phyloP scores from a whole-genome alignment of 257 asterid genomes.

The Solanum pimpinellifolium region DNA sequence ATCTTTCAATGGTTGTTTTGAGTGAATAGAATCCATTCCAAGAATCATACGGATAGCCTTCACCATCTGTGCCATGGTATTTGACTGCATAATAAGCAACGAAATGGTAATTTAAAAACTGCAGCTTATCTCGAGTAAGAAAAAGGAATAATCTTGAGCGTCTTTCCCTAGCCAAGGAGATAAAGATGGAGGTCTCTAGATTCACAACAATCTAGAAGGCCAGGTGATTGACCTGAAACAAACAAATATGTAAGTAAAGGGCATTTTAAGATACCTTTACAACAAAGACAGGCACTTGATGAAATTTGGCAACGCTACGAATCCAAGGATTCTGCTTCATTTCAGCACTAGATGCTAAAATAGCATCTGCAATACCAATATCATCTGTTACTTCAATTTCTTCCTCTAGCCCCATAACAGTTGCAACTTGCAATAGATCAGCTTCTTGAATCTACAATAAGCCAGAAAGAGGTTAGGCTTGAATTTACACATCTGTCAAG shows the following conservation, averaged over 20 bases:
- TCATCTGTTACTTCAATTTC: slow-evolving; percentile 73
- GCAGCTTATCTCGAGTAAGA: background rate
- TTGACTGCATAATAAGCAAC: slow-evolving; percentile 43
- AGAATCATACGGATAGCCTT: slow-evolving; percentile 89
- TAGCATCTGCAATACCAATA: slow-evolving; percentile 72
- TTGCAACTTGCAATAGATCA: slow-evolving; percentile 78
- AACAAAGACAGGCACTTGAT: slow-evolving; percentile 72
- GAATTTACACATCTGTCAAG: background rate
- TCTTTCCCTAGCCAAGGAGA: background rate
- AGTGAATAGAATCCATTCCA: slow-evolving; percentile 54
- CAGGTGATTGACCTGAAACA: background rate
- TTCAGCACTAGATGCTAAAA: slow-evolving; percentile 67
- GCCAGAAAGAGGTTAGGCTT: background rate
- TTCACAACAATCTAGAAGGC: background rate
- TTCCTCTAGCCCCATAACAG: slow-evolving; percentile 85
- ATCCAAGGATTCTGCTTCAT: slow-evolving; percentile 91
- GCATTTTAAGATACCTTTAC: slow-evolving; percentile 49
- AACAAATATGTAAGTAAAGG: background rate
- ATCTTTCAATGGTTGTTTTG: slow-evolving; percentile 27
- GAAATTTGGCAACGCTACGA: slow-evolving; percentile 84
- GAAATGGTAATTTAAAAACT: background rate
- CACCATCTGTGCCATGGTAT: slow-evolving; percentile 91
- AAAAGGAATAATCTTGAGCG: background rate
- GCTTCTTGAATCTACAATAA: slow-evolving; percentile 72
- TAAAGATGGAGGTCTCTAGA: background rate